Conservation (phyloP, 2,329 filamentous ascomycete species). For the Escovopsis sp. region DNA sequence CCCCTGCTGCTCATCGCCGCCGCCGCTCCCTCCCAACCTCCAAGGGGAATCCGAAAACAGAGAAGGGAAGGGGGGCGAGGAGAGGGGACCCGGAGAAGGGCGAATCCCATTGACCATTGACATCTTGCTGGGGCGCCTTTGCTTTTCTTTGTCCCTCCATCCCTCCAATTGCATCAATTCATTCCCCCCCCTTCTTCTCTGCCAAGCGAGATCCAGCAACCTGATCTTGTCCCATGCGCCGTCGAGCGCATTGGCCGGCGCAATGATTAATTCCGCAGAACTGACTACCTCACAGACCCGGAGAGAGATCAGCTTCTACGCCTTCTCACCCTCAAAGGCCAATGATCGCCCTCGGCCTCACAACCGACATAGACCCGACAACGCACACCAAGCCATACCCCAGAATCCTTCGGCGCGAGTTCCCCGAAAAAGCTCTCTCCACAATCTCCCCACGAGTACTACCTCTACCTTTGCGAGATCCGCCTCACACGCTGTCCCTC, state of each 20-base stretch:
- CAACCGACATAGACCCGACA: conserved; percentile 27
- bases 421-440: conserved; percentile 26
- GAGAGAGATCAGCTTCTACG: conserved; percentile 18
- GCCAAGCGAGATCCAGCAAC: not conserved
- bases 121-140: too few species aligned
- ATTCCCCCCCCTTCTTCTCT: too few species aligned
- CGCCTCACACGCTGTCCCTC: not conserved
- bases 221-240: conserved; percentile 1
- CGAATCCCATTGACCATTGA: too few species aligned
- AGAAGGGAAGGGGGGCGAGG: too few species aligned
- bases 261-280: conserved; percentile 16
- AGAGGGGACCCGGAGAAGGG: too few species aligned
- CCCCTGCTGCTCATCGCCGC: conserved; percentile 1
- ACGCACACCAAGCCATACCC: conserved; percentile 37
- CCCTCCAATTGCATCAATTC: too few species aligned
- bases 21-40: not conserved
- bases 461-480: conserved; percentile 1
- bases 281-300: conserved; percentile 19
- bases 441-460: conserved; percentile 4
- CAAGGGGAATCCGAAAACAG: too few species aligned
- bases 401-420: conserved; percentile 31
- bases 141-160: too few species aligned
- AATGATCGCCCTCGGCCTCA: conserved; percentile 21
- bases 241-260: conserved; percentile 4
- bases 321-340: conserved; percentile 29